These are phyloP conservation scores for Aspergillus phoenicis DNA, from an alignment of 2,329 filamentous ascomycete genomes.

Conservation along the genomic window DNA sequence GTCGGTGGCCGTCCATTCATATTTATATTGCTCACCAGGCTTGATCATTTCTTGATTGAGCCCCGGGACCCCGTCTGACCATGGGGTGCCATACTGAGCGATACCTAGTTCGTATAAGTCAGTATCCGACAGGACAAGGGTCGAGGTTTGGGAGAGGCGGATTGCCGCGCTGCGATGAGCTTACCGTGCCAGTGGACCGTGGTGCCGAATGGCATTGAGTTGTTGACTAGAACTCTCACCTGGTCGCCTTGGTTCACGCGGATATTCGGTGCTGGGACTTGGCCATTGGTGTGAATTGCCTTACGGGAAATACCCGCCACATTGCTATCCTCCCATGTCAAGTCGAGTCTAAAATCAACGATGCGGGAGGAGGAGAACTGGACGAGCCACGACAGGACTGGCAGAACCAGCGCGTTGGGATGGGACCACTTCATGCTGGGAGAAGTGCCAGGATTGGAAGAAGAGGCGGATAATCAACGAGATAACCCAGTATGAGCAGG, in stretches of 20 bases:
- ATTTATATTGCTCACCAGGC: conserved; percentile 53
- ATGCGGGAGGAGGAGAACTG: background rate
- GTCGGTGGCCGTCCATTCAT: conserved; percentile 57
- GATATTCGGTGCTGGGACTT: conserved; percentile 37
- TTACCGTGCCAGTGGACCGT: conserved; percentile 41
- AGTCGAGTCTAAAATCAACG: conserved; percentile 21
- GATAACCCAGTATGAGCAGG: background rate
- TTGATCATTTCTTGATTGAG: conserved; percentile 57
- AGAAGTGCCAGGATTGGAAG: background rate
- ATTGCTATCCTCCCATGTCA: conserved; percentile 38
- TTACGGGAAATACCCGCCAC: conserved; percentile 37
- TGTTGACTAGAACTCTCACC: conserved; percentile 36
- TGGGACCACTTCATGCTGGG: conserved; percentile 2
- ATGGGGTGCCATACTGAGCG: conserved; percentile 53
- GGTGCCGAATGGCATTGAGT: conserved; percentile 33
- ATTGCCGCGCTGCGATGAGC: too few relatives aligned
- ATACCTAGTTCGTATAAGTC: conserved; percentile 22
- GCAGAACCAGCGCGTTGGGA: background rate
- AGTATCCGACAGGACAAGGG: background rate
- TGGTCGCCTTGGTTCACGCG: conserved; percentile 32
- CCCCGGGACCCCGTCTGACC: conserved; percentile 63
- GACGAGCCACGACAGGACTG: background rate
- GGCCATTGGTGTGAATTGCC: conserved; percentile 37
- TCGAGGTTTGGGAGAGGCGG: background rate
- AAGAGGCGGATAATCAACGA: background rate